Evolutionary conservation across 768 basidiomycete genomes (phyloP), one percentile per base, ranked within the genome.

Genomic region (Rhodocollybia butyracea): DNA sequence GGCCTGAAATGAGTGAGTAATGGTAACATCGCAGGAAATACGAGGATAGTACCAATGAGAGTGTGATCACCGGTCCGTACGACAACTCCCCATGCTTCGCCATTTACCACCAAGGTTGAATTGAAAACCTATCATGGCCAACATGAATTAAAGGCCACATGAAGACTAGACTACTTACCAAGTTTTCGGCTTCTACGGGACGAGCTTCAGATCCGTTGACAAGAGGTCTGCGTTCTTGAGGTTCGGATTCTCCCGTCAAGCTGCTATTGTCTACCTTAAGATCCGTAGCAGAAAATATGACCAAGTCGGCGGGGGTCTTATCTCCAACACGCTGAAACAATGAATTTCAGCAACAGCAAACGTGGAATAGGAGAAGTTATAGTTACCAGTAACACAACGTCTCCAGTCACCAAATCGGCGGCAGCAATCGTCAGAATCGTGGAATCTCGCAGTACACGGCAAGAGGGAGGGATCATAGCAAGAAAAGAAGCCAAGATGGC

Each of bases 81-180:
- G 42, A 86, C 85, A 41, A 83, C 85, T 85, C 85, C 85, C 79
- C 82, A 86, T 56, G 71, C 86, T 73, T 88, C 85, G n/a, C 86
- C 85, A 60, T 85, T 86, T 56, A 88, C 82, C 11, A 86, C 69
- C 11, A 86, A 71, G 3, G 85, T 86, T 4, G 84, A 86, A 61
- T 86, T 86, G 69, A 86, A 88, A n/a, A 80, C 76, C 84, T 86
- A 30, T 27, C 26, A 46, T 60, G 10, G 54, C 31, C 3, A 57
- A 55, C 24, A 59, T 48, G 26, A 27, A 26, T 24, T 31, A 10
- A 50, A 39, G 36, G 24, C 3, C 59, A 46, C n/a, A 19, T 36
- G 22, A 5, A 38, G 24, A 7, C 3, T 13, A 51, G 4, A 45
- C 27, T 26, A 59, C 70, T 41, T 62, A 84, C 85, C 68, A 86